Evolutionary conservation across 2,329 filamentous ascomycete species (phyloP).

Genomic region (Aspergillus chevalieri): DNA sequence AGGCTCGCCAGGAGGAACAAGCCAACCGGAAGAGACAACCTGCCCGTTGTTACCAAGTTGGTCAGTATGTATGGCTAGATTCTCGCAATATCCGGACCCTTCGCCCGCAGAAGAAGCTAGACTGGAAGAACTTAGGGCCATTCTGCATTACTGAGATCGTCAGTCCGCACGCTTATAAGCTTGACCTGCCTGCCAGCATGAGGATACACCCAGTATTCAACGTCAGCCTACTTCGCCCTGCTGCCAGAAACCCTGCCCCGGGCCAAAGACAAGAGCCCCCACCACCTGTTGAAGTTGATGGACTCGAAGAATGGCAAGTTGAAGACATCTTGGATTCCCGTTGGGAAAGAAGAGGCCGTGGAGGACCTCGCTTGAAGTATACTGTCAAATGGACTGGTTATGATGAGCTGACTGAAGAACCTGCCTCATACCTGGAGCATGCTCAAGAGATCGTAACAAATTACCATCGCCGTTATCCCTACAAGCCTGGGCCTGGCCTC

Average conservation of each 20-base stretch:
- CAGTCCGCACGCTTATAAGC: neutral
- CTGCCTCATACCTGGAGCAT: neutral
- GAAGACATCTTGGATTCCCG: neutral
- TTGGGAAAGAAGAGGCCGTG: neutral
- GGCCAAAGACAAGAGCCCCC: neutral
- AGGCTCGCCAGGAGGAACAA: too few relatives aligned
- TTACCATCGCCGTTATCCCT: too few relatives aligned
- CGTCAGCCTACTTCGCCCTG: neutral
- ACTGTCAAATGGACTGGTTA: neutral
- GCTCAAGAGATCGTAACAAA: too few relatives aligned
- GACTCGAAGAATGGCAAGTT: neutral
- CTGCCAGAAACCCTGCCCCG: neutral
- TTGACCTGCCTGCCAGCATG: neutral
- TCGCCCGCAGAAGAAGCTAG: neutral
- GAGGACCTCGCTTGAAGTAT: neutral
- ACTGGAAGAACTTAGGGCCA: neutral
- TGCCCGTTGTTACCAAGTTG: too few relatives aligned
- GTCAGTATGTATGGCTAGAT: too few relatives aligned
- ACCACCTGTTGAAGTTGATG: neutral
- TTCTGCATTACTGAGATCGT: neutral
- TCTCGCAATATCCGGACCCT: too few relatives aligned
- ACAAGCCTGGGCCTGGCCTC: too few relatives aligned
- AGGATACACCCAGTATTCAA: neutral
- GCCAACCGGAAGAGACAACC: too few relatives aligned
- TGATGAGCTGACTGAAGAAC: neutral